Evolutionary conservation across 179 eudicot species (phyloP).

Genomic region (Monotropa hypopitys): DNA sequence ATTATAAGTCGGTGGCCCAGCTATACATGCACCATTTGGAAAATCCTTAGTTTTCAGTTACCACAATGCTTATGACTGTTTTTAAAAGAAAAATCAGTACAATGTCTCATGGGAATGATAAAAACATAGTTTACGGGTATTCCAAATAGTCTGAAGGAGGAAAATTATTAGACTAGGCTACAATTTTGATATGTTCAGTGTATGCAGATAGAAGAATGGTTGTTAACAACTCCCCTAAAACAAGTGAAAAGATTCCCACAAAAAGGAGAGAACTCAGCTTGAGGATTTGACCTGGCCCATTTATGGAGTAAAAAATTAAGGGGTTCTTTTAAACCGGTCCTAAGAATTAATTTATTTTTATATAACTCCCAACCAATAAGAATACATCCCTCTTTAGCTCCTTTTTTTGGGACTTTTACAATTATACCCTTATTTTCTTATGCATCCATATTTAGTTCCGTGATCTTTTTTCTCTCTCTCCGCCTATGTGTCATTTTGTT

Average conservation of each 20-base stretch:
- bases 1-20: not conserved
- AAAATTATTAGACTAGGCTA: not conserved
- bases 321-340: too few relatives aligned
- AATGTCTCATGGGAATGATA: not conserved
- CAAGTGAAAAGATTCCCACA: not conserved
- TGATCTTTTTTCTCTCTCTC: too few relatives aligned
- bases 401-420: not conserved
- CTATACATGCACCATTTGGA: not conserved
- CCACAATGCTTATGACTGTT: not conserved
- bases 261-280: not conserved
- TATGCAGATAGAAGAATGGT: not conserved
- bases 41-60: not conserved
- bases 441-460: too few relatives aligned
- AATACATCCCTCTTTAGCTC: too few relatives aligned
- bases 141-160: conserved; percentile 1
- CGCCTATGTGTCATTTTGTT: too few relatives aligned
- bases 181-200: not conserved
- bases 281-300: not conserved
- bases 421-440: not conserved
- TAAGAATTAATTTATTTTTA: not conserved
- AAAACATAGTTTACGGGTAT: not conserved
- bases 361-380: too few relatives aligned
- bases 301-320: not conserved
- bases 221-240: not conserved
- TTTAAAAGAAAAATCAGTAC: not conserved